Base-by-base conservation (phyloP, 2,329 filamentous ascomycete species). In the Orbilia quercus region DNA sequence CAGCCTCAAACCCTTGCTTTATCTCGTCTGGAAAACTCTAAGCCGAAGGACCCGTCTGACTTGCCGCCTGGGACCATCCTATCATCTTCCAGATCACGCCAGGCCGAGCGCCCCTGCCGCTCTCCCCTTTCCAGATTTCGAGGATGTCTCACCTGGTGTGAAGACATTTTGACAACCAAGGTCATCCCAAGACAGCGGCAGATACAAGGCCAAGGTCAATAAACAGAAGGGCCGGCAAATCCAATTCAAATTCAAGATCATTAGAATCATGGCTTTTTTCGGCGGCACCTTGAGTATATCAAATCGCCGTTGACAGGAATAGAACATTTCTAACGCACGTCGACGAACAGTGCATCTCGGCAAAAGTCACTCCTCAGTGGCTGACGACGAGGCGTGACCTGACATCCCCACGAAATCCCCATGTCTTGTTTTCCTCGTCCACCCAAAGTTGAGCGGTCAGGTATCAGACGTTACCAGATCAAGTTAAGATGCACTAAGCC, bases 1-100 rank as follows among this genome's bases (percentile, higher is more conserved):
- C 63, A 67, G 53, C 63, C 63, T 67, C 63, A 59, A 11, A 59
- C 31, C 53, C 53, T 59, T 51, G 53, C 53, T 11, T 67, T 53
- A 51, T 48, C 50, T 40, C 2, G 12, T 47, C 11, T 36, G 60
- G 18, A 23, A 12, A 31, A 42, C 48, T 31, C 48, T 48, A n/a
- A 12, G 50, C 42, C 38, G 48, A 65, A 45, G 18, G 40, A 18
- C 11, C 50, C 28, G 63, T 67, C 44, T 57, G 63, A 58, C 48
- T 67, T 67, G 53, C 63, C 63, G 63, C 63, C 53, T 54, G 50
- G n/a, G 9, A 16, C 25, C 48, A 45, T 53, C 34, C 53, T 25
- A 57, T 54, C 62, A 57, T 45, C 20, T 16, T 22, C 42, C 1
- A 20, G 55, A 67, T 59, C 63, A 67, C 54, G 53, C 63, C 63